These are phyloP conservation scores for Neopestalotiopsis sp. DNA, from an alignment of 2,329 filamentous ascomycete species.

Conservation along the genomic window DNA sequence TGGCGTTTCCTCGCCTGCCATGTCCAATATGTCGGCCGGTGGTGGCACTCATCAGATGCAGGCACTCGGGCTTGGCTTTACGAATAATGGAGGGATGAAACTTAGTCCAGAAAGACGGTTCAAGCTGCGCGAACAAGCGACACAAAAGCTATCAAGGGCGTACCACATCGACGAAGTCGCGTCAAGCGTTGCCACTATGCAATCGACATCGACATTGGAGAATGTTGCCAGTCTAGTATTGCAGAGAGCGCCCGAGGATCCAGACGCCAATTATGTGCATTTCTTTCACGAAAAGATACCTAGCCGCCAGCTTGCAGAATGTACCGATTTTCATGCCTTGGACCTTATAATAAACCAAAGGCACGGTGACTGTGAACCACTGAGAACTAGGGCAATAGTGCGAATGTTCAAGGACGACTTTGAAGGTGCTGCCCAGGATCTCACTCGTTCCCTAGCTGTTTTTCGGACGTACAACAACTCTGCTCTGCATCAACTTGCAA, in stretches of 20 bases:
- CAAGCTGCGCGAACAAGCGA: conserved; percentile 81
- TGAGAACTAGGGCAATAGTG: conserved; percentile 77
- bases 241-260: conserved; percentile 69
- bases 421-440: conserved; percentile 71
- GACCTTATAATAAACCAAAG: conserved; percentile 70
- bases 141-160: conserved; percentile 76
- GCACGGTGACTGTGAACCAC: conserved; percentile 68
- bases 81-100: conserved; percentile 65
- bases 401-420: conserved; percentile 78
- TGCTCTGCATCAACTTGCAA: conserved; percentile 50
- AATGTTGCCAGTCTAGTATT: conserved; percentile 77
- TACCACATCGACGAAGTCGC: conserved; percentile 85
- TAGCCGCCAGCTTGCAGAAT: conserved; percentile 73
- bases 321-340: conserved; percentile 70
- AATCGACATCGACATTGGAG: conserved; percentile 77
- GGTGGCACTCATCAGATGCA: conserved; percentile 44
- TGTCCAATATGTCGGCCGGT: conserved; percentile 57
- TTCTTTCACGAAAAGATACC: conserved; percentile 93
- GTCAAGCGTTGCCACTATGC: conserved; percentile 83
- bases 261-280: conserved; percentile 85
- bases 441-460: conserved; percentile 69
- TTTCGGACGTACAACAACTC: conserved; percentile 56
- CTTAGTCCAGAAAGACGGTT: conserved; percentile 79
- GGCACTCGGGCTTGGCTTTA: conserved; percentile 59
- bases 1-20: conserved; percentile 69